These are phyloP conservation scores for Eutrema japonicum DNA, from an alignment of 345 rosid genomes.

Conservation along the genomic window DNA sequence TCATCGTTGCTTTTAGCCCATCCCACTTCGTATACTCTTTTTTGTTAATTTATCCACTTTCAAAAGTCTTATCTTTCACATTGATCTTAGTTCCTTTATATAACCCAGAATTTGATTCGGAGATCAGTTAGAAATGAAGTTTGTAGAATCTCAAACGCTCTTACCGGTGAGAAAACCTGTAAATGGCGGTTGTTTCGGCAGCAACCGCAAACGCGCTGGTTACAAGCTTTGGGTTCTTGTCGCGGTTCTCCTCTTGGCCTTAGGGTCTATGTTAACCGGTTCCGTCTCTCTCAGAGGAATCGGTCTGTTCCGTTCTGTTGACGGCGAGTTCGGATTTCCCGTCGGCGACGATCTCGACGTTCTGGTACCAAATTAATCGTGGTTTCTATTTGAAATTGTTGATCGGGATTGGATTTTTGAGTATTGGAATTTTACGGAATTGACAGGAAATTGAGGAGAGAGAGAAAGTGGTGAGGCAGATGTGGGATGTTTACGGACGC, in stretches of 20 bases:
- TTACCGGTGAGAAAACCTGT: constrained; percentile 26
- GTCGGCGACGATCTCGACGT: constrained; percentile 68
- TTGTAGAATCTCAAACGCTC: constrained; percentile 42
- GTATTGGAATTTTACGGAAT: neutral
- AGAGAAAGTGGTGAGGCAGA: constrained; percentile 71
- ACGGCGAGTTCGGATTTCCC: constrained; percentile 46
- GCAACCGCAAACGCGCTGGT: constrained; percentile 35
- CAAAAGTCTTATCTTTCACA: constrained; percentile 34
- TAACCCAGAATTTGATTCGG: neutral
- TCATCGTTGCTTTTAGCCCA: neutral
- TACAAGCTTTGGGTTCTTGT: constrained; percentile 75
- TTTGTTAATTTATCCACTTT: neutral
- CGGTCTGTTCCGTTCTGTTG: constrained; percentile 46
- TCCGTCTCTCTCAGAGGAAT: constrained; percentile 79
- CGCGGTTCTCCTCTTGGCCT: constrained; percentile 71
- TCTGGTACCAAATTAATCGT: constrained; percentile 45
- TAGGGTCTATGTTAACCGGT: constrained; percentile 87
- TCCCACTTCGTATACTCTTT: constrained; percentile 9
- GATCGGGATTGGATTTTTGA: neutral
- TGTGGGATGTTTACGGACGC: constrained; percentile 85
- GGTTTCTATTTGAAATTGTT: neutral
- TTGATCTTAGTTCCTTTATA: constrained; percentile 18
- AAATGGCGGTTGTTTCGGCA: constrained; percentile 30
- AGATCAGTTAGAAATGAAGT: constrained; percentile 44
- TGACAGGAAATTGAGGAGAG: constrained; percentile 76